These are phyloP conservation scores for Tardiomyces digboiensis DNA, from an alignment of 1,139 yeast genomes.

Conservation along the genomic window DNA sequence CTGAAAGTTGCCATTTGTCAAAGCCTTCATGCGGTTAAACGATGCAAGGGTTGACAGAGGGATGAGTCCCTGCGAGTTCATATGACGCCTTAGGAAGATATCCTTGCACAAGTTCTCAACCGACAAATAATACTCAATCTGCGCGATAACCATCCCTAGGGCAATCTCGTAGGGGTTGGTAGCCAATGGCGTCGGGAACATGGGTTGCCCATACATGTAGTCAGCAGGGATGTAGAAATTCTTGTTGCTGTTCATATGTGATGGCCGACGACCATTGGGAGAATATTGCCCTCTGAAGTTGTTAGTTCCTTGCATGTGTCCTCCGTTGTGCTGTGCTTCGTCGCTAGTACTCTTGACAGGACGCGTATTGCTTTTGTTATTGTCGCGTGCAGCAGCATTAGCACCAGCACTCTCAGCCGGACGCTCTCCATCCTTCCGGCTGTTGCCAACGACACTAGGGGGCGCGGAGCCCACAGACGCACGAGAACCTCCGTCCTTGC, in stretches of 20 bases:
- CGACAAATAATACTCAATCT: conserved; percentile 83
- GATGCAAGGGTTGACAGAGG: conserved; percentile 52
- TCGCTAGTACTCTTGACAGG: no score
- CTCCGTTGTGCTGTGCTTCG: no score
- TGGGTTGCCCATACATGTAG: conserved; percentile 12
- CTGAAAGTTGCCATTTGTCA: conserved; percentile 41
- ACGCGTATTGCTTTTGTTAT: no score
- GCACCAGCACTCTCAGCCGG: not conserved
- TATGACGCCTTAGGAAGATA: conserved; percentile 64
- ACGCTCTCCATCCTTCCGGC: not conserved
- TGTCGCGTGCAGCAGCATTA: not conserved
- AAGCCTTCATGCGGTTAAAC: conserved; percentile 63
- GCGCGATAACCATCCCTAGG: conserved; percentile 31
- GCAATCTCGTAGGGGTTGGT: conserved; percentile 16
- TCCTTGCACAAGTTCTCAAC: conserved; percentile 82
- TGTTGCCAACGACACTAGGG: no score
- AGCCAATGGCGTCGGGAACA: conserved; percentile 6
- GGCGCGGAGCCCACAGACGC: not conserved
- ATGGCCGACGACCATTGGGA: conserved; percentile 9
- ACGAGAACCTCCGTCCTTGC: not conserved
- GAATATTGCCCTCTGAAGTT: not conserved
- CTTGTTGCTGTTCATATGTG: conserved; percentile 12
- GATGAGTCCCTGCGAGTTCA: conserved; percentile 72
- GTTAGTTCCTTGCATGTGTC: no score
- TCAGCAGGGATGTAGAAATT: conserved; percentile 13